Evolutionary conservation across 345 rosid species (phyloP).

Genomic region (Acer campestre): DNA sequence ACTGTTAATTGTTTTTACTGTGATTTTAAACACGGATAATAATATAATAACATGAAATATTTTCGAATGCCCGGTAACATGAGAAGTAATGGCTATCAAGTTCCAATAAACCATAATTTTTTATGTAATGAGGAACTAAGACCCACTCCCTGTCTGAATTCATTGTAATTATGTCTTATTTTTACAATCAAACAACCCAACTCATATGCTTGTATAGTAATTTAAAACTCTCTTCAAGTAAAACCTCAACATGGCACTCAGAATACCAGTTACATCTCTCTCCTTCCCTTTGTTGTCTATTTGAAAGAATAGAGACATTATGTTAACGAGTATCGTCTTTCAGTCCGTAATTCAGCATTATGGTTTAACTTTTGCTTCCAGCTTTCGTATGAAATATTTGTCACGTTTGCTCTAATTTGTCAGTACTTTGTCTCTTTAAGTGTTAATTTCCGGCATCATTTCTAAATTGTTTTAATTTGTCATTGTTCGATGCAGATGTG

Average conservation of each 20-base stretch:
- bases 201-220: neutral
- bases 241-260: neutral
- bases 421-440: neutral
- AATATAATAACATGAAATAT: neutral
- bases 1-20: neutral
- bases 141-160: neutral
- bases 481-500: conserved; percentile 53
- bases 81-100: neutral
- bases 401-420: neutral
- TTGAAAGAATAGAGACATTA: neutral
- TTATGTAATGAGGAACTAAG: neutral
- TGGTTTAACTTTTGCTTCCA: neutral
- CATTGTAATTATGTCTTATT: neutral
- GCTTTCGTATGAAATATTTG: neutral
- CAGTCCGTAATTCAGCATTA: neutral
- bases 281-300: neutral
- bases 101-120: neutral
- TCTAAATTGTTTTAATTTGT: neutral
- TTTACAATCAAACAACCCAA: neutral
- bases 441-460: neutral
- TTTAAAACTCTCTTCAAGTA: neutral
- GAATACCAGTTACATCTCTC: neutral
- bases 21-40: neutral
- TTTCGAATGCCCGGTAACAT: neutral
- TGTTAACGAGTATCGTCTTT: neutral